Conservation (phyloP, 805 yeast species). For the Yamadazyma endophytica region DNA sequence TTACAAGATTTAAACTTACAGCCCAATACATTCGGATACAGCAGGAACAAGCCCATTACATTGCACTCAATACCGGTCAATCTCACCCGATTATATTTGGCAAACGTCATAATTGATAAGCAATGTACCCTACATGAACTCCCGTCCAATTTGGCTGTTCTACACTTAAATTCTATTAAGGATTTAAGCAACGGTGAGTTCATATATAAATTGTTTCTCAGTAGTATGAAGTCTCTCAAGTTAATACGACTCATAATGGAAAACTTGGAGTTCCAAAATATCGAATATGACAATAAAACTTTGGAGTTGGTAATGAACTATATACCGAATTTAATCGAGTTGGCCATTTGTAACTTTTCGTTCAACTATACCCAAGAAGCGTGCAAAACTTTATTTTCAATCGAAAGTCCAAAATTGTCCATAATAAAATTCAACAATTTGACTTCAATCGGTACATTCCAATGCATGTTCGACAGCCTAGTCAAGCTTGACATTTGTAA, state of each 20-base stretch:
- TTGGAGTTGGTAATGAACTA: background rate
- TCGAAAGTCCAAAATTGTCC: too few relatives aligned
- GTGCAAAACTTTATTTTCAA: too few relatives aligned
- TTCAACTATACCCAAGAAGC: background rate
- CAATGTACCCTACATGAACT: background rate
- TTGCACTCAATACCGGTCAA: conserved; percentile 11
- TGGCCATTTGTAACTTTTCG: background rate
- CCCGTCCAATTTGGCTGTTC: conserved; percentile 4
- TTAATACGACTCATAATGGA: conserved; percentile 4
- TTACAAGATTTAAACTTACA: conserved; percentile 8
- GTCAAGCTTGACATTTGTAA: conserved; percentile 3
- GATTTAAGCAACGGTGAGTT: conserved; percentile 7
- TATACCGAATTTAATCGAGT: conserved; percentile 1
- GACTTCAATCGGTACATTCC: too few relatives aligned
- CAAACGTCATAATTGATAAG: conserved; percentile 7
- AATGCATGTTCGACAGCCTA: background rate
- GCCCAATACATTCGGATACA: conserved; percentile 15
- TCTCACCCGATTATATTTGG: conserved; percentile 9
- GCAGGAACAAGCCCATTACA: conserved; percentile 7
- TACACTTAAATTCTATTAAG: conserved; percentile 5
- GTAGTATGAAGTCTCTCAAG: conserved; percentile 1
- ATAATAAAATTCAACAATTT: too few relatives aligned
- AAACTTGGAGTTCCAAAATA: conserved; percentile 1
- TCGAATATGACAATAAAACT: background rate
- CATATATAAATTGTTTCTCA: conserved; percentile 1